These are phyloP conservation scores for Pseudogymnoascus sp. DNA, from an alignment of 2,329 filamentous ascomycete species.

Conservation along the genomic window DNA sequence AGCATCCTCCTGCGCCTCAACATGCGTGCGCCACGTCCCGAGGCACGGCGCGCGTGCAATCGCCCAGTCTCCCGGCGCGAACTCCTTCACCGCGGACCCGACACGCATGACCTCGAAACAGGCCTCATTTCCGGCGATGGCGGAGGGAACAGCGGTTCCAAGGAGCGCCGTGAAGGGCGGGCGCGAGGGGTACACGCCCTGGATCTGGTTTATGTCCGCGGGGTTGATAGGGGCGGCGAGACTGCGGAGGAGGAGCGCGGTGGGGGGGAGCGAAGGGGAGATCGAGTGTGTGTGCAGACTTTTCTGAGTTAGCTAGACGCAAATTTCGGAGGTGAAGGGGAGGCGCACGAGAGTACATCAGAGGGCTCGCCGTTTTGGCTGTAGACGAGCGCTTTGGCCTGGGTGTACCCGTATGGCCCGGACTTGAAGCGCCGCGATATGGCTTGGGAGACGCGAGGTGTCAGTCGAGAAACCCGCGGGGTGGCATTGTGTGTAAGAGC, in stretches of 20 bases:
- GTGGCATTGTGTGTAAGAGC: background rate
- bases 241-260: constrained; percentile 69
- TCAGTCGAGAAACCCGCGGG: background rate
- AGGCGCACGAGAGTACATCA: constrained; percentile 53
- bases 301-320: background rate
- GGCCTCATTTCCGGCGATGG: constrained; percentile 82
- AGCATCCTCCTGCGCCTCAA: constrained; percentile 54
- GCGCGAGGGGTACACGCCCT: constrained; percentile 88
- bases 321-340: background rate
- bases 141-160: constrained; percentile 66
- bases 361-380: constrained; percentile 65
- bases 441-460: constrained; percentile 8
- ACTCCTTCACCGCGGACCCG: constrained; percentile 42
- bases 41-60: constrained; percentile 76
- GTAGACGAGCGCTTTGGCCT: constrained; percentile 75
- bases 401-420: constrained; percentile 67
- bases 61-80: constrained; percentile 83
- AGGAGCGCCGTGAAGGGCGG: constrained; percentile 68
- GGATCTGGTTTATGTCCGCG: constrained; percentile 95
- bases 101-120: constrained; percentile 79
- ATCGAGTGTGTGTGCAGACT: constrained; percentile 70
- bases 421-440: constrained; percentile 37
- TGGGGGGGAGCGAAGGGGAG: constrained; percentile 59
- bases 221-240: constrained; percentile 92
- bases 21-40: constrained; percentile 93